Evolutionary conservation across 495 filamentous ascomycete species (phyloP), one percentile per base, ranked within the genome.

Genomic region (Bathelium albidoporum): DNA sequence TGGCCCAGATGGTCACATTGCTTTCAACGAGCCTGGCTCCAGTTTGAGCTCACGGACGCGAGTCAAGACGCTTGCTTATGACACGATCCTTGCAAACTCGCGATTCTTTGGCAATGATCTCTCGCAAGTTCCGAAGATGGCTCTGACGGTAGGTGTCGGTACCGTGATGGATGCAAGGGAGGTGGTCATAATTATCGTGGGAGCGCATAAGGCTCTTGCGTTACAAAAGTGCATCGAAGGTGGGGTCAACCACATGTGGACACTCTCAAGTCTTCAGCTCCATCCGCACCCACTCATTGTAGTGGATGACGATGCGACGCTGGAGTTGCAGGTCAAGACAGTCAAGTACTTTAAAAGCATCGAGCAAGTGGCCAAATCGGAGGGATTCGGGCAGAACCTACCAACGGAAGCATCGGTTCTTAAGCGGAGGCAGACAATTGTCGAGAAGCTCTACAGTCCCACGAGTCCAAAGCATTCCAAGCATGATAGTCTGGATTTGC

Each of bases 171-270:
- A 95, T 68, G 76, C 68, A 34, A 62, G 86, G 24, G 90, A 93
- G 73, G 88, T 95, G 1, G 87, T 95, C 2, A 85, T 90, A 62
- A 86, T 95, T 41, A 88, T 89, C 58, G 86, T 88, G 0, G 90
- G 90, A 10, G 82, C 89, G 7, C 86, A 88, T 76, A 95, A 93
- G 73, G 84, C 90, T 0, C 76, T 89, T 5, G 89, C 90, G n/a
- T 73, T 93, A 63, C 86, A 92, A 69, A 85, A 84, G 64, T 90
- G 88, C 66, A 84, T 95, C 32, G 90, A 95, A 71, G 85, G 85
- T 32, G 88, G 87, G 9, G 82, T 95, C 45, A 91, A 90, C 70
- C 89, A 93, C 76, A 92, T 92, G 89, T 93, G 89, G 88, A 93
- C 90, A 0, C 80, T 91, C 10, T 91, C 88, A 5, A 83, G 82